Percentiles rank a stretch among this genome's conserved stretches.
Conservation (phyloP, 768 basidiomycete genomes). For the Suillus occidentalis region DNA sequence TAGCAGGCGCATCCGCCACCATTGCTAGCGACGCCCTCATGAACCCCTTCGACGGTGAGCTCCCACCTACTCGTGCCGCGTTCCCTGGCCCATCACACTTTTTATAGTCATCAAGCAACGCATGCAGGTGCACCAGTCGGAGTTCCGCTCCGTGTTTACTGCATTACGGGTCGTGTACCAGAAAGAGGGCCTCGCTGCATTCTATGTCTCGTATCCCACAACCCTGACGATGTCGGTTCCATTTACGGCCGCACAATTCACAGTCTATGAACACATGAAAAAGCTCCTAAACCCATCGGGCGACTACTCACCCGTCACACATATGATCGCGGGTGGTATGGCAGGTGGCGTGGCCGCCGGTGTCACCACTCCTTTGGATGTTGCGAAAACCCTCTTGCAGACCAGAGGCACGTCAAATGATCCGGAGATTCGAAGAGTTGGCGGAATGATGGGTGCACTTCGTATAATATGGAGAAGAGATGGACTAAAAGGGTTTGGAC, state of each 20-base stretch:
- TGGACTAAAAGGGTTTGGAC: constrained; percentile 79
- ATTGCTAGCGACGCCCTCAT: constrained; percentile 96
- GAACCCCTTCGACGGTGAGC: constrained; percentile 98
- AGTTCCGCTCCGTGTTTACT: constrained; percentile 83
- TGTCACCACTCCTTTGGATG: constrained; percentile 94
- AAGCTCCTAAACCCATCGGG: constrained; percentile 79
- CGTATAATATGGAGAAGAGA: constrained; percentile 85
- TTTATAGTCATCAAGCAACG: constrained; percentile 94
- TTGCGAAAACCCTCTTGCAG: constrained; percentile 96
- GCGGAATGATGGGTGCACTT: constrained; percentile 86
- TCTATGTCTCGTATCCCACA: constrained; percentile 98
- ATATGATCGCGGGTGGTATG: constrained; percentile 88
- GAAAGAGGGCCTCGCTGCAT: constrained; percentile 84
- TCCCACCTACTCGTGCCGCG: constrained; percentile 1
- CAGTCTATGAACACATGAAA: constrained; percentile 94
- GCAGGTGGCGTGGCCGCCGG: constrained; percentile 95
- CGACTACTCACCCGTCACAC: constrained; percentile 89
- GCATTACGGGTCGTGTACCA: constrained; percentile 84
- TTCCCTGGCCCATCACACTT: constrained; percentile 13
- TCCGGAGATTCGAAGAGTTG: constrained; percentile 76
- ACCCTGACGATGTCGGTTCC: constrained; percentile 96
- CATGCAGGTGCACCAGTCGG: constrained; percentile 96
- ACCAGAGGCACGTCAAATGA: constrained; percentile 91
- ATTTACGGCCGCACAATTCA: constrained; percentile 97
- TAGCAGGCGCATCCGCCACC: constrained; percentile 93